These are phyloP conservation scores for Aspergillus hiratsukae DNA, from an alignment of 2,329 filamentous ascomycete genomes.

Conservation along the genomic window DNA sequence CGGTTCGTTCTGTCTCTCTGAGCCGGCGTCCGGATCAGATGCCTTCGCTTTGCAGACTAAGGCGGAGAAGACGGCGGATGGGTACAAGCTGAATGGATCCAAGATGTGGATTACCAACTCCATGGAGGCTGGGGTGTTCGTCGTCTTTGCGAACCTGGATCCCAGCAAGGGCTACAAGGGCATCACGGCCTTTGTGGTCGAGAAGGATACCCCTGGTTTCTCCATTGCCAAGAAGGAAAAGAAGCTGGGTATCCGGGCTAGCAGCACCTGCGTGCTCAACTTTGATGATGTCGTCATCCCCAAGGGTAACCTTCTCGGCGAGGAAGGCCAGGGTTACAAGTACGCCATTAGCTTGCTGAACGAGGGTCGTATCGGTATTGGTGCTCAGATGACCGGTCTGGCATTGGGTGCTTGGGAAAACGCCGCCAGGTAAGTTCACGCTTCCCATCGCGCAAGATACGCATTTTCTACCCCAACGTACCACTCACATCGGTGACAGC, in stretches of 20 bases:
- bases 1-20: conserved; percentile 85
- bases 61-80: conserved; percentile 74
- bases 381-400: conserved; percentile 96
- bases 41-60: conserved; percentile 93
- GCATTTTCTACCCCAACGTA: background rate
- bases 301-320: conserved; percentile 79
- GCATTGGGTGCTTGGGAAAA: conserved; percentile 94
- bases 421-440: conserved; percentile 61
- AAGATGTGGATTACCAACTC: conserved; percentile 99
- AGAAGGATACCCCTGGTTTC: conserved; percentile 86
- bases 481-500: conserved; percentile 30
- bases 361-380: conserved; percentile 95
- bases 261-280: conserved; percentile 94
- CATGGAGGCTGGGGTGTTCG: conserved; percentile 89
- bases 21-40: conserved; percentile 89
- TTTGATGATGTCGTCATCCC: conserved; percentile 95
- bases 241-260: conserved; percentile 95
- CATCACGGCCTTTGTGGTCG: conserved; percentile 91
- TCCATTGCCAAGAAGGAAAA: conserved; percentile 99
- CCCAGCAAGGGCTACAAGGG: conserved; percentile 92
- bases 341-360: conserved; percentile 93
- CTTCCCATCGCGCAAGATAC: background rate
- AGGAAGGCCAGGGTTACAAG: conserved; percentile 92
- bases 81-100: conserved; percentile 81
- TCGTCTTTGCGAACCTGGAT: conserved; percentile 95